Base-by-base conservation (phyloP, 371 early-diverging fungal species). In the Zopfochytrium polystomum region DNA sequence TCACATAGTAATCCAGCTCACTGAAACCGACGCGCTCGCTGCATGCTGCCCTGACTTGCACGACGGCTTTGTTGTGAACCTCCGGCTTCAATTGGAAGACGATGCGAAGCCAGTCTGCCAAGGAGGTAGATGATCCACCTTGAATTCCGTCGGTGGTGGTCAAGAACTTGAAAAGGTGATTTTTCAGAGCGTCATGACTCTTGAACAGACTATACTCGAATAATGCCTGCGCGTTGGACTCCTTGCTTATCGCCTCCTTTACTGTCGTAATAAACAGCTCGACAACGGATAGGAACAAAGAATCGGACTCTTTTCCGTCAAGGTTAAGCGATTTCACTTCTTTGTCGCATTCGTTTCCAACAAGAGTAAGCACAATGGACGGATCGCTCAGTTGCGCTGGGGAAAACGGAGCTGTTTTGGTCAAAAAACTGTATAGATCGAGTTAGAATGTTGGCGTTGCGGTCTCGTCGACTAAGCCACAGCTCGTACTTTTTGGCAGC, bases 201-300 rank as follows among this genome's bases (percentile, higher is more conserved):
- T 57, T 56, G 26, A 73, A 46, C 30, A 62, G 45, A 3, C 52
- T 50, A 27, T 54, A 31, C 30, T 32, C 23, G 9, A 60, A 35
- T 13, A 67, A 48, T 25, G 50, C 35, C n/a, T 38, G 29, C 9
- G 62, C 25, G 46, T 46, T 44, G 5, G 51, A 26, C 49, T 70
- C 71, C 29, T 53, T 22, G 29, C 51, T 43, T 25, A 74, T 54
- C 33, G 67, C 61, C 34, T 68, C 69, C 2, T 54, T 30, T 9
- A 74, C 7, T 15, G 60, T 54, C 30, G 50, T 49, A 49, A 71
- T 18, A 31, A 69, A 71, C 6, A 68, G 53, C 15, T 58, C 60
- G 26, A 62, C 50, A 32, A 57, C 59, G 3, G 34, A 51, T 11
- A 73, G 35, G 33, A 73, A 53, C 42, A 62, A 52, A n/a, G 55